Conservation (phyloP, 345 rosid species). For the Salix arbutifolia region DNA sequence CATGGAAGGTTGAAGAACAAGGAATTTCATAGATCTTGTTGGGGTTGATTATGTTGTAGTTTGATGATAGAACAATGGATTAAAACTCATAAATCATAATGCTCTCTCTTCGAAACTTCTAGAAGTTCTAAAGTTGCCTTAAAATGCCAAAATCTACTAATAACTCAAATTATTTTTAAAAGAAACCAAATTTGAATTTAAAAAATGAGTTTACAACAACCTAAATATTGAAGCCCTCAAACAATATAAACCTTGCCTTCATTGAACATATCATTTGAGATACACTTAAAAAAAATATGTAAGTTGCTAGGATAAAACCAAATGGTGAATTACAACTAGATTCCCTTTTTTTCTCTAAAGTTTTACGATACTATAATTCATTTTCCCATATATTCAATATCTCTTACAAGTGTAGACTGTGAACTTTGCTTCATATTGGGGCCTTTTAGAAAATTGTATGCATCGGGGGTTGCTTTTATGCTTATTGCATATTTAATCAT, state of each 20-base stretch:
- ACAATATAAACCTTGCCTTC: not conserved
- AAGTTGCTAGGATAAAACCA: not conserved
- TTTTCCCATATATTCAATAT: not conserved
- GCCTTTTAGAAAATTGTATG: not conserved
- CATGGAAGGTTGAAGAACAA: not conserved
- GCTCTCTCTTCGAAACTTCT: not conserved
- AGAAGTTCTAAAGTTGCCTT: not conserved
- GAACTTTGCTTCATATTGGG: not conserved
- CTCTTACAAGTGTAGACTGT: not conserved
- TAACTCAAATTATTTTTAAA: not conserved
- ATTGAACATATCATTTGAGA: not conserved
- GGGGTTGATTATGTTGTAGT: not conserved
- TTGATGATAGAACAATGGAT: not conserved
- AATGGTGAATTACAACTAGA: not conserved
- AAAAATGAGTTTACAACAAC: not conserved
- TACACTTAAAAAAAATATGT: not conserved
- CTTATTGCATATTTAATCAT: not conserved
- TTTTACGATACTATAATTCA: too few species aligned
- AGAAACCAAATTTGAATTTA: not conserved
- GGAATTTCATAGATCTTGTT: not conserved
- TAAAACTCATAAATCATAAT: not conserved
- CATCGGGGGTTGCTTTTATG: not conserved
- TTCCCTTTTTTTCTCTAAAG: too few species aligned
- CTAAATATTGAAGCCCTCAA: not conserved
- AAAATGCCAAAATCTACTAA: not conserved